Percentiles rank a stretch among this genome's conserved stretches.
Conservation (phyloP, 1,284 basidiomycete genomes). For the Papiliotrema flavescens region DNA sequence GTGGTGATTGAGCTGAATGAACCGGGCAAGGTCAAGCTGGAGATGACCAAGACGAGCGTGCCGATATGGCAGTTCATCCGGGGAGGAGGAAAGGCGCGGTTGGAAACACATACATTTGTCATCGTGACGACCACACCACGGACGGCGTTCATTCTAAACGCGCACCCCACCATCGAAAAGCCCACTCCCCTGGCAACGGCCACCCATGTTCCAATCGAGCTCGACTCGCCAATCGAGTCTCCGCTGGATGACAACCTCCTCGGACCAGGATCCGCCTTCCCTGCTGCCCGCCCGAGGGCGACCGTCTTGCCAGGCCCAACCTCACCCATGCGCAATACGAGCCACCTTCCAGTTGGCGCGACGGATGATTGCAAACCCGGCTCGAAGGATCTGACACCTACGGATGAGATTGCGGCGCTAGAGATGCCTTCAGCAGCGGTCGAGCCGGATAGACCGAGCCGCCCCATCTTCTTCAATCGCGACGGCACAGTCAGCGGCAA, state of each 20-base stretch:
- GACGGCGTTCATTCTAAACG: conserved; percentile 5
- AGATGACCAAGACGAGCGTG: conserved; percentile 32
- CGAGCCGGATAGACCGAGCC: background rate
- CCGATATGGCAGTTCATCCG: conserved; percentile 18
- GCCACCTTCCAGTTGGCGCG: background rate
- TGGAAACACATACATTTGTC: conserved; percentile 26
- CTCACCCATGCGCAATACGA: background rate
- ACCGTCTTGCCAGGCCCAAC: background rate
- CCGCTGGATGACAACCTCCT: background rate
- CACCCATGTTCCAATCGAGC: background rate
- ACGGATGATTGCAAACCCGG: background rate
- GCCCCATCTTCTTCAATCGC: conserved; percentile 25
- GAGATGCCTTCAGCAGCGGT: conserved; percentile 7
- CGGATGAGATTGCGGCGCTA: conserved; percentile 18
- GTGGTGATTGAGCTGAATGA: conserved; percentile 26
- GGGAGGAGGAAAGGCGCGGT: conserved; percentile 1
- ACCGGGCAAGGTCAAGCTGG: conserved; percentile 18
- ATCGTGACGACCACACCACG: conserved; percentile 35
- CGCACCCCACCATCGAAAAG: background rate
- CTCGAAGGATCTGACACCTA: conserved; percentile 8
- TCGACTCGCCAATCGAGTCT: background rate
- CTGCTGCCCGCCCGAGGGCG: background rate
- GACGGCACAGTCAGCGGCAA: conserved; percentile 23
- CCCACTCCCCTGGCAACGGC: background rate
- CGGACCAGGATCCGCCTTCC: background rate